Evolutionary conservation across 257 asterid species (phyloP).

Genomic region (Nicotiana attenuata): DNA sequence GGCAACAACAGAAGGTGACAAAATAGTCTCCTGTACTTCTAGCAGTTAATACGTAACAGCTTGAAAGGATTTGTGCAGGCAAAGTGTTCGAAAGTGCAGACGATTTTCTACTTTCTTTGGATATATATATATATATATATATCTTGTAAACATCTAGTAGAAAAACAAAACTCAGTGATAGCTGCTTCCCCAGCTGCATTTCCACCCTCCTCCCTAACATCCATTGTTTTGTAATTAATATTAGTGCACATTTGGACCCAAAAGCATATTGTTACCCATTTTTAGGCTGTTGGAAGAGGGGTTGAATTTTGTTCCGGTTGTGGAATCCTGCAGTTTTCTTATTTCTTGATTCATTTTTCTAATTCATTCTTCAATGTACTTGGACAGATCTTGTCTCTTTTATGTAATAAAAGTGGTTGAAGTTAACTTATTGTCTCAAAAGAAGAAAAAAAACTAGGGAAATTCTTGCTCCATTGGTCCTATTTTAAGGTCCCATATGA

Average conservation of each 20-base stretch:
- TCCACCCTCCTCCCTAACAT: neutral
- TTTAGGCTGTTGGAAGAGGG: neutral
- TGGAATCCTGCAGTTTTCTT: neutral
- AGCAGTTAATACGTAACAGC: neutral
- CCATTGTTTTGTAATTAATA: neutral
- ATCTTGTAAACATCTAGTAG: neutral
- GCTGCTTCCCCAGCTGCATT: neutral
- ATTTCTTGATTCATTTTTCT: neutral
- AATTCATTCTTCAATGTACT: neutral
- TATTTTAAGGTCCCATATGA: neutral
- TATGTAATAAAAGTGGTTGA: neutral
- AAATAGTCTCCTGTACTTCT: neutral
- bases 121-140: neutral
- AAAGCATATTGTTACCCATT: neutral
- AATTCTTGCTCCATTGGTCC: neutral
- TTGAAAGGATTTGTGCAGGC: neutral
- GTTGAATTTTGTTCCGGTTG: neutral
- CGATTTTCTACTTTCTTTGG: neutral
- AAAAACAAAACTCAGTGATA: neutral
- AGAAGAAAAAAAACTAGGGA: neutral
- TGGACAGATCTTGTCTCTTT: neutral
- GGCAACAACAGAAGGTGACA: constrained; percentile 1
- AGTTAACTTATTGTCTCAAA: neutral
- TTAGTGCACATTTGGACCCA: neutral
- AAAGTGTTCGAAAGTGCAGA: neutral